These are phyloP conservation scores for Aureobasidium pullulans DNA, from an alignment of 2,329 filamentous ascomycete species.

Conservation along the genomic window DNA sequence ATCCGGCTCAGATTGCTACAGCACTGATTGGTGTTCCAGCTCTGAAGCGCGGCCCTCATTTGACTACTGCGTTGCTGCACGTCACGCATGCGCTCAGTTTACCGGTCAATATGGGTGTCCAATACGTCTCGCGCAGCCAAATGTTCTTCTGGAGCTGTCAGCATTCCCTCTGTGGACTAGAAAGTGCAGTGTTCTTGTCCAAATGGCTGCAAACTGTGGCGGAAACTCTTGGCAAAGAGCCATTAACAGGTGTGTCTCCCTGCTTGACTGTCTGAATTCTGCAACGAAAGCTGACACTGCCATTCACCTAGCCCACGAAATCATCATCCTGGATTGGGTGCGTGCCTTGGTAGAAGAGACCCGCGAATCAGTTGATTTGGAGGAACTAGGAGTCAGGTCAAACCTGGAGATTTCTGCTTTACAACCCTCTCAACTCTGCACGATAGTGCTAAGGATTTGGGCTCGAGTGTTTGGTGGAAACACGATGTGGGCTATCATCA, in stretches of 20 bases:
- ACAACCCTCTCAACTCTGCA: conserved; percentile 26
- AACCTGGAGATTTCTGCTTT: conserved; percentile 21
- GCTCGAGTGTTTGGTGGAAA: conserved; percentile 35
- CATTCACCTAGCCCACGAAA: conserved; percentile 19
- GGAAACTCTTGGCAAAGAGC: conserved; percentile 26
- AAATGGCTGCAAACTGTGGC: conserved; percentile 43
- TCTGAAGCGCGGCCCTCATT: conserved; percentile 39
- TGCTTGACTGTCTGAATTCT: background rate
- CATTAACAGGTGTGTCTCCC: background rate
- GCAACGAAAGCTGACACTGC: background rate
- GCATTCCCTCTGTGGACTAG: conserved; percentile 47
- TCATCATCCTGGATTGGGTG: conserved; percentile 29
- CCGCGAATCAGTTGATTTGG: background rate
- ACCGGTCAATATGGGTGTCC: conserved; percentile 49
- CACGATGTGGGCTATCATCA: conserved; percentile 37
- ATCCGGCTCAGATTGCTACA: conserved; percentile 35
- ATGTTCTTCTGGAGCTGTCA: conserved; percentile 52
- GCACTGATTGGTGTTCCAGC: conserved; percentile 22
- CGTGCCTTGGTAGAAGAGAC: conserved; percentile 37
- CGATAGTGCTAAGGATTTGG: conserved; percentile 35
- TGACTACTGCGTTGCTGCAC: conserved; percentile 45
- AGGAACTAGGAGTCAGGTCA: conserved; percentile 26
- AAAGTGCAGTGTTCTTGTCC: conserved; percentile 47
- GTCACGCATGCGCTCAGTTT: conserved; percentile 49
- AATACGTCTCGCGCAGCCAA: conserved; percentile 47